These are phyloP conservation scores for Scheffersomyces segobiensis DNA, from an alignment of 1,139 yeast genomes.

Conservation along the genomic window DNA sequence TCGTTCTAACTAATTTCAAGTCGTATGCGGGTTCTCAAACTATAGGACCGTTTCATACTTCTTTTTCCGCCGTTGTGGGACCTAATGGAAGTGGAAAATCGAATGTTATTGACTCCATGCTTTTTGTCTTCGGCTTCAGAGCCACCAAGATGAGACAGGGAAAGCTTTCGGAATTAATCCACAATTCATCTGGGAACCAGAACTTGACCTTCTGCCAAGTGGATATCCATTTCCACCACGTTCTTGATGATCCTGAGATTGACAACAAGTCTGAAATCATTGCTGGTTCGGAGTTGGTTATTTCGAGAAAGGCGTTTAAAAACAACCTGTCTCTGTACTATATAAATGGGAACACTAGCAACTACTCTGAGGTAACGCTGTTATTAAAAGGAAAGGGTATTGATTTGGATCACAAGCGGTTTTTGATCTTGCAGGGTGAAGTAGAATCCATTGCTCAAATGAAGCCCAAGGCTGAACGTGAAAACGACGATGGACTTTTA, in stretches of 20 bases:
- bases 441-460: slow-evolving; percentile 98
- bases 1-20: slow-evolving; percentile 83
- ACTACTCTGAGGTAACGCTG: slow-evolving; percentile 77
- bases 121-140: slow-evolving; percentile 95
- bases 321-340: slow-evolving; percentile 80
- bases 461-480: slow-evolving; percentile 95
- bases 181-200: slow-evolving; percentile 70
- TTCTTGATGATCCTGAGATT: slow-evolving; percentile 57
- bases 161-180: slow-evolving; percentile 85
- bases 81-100: slow-evolving; percentile 99
- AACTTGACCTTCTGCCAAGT: slow-evolving; percentile 81
- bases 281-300: slow-evolving; percentile 60
- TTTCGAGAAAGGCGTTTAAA: slow-evolving; percentile 76
- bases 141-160: slow-evolving; percentile 98
- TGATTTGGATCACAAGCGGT: slow-evolving; percentile 92
- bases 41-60: slow-evolving; percentile 91
- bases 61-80: slow-evolving; percentile 98
- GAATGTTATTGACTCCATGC: slow-evolving; percentile 92
- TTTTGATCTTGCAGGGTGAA: slow-evolving; percentile 94
- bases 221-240: slow-evolving; percentile 87
- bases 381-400: slow-evolving; percentile 82
- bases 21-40: slow-evolving; percentile 95
- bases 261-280: slow-evolving; percentile 36
- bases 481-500: slow-evolving; percentile 87
- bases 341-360: slow-evolving; percentile 68